Base-by-base conservation (phyloP, 108 stramenopile genomes). In the Fragilaria crotonensis region DNA sequence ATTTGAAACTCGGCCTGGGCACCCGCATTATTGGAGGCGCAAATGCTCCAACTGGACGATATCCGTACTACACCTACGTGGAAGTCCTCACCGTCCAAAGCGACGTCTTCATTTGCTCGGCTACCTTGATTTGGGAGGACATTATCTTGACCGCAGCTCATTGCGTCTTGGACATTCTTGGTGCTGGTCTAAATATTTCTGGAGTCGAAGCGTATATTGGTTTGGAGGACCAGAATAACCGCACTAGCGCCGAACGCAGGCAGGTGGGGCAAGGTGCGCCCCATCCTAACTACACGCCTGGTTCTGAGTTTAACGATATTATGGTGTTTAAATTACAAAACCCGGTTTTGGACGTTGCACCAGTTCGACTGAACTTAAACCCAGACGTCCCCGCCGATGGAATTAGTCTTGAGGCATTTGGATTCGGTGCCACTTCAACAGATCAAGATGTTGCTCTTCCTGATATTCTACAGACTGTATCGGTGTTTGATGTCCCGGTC, bases 121-220 rank as follows among this genome's bases (percentile, higher is more conserved):
- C 28, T 5, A 2, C 46, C 1, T 23, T 61, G 27, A 28, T 61
- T 25, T 23, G 48, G 3, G 23, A 4, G 25, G 60, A 61, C 14
- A 20, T 27, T 32, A 20, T 58, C 33, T n/a, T 58, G 36, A 44
- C 41, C 4, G 57, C 57, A 44, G 57, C 57, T 19, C 57, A 58
- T 28, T 58, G 57, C 28, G 36, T 45, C 25, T 4, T 22, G 11
- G 57, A 58, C 14, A 41, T 7, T 14, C 7, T 41, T 41, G 14
- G 11, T 41, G 36, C 36, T 14, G 14, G 14, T 7, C 11, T 41
- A 14, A 41, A 41, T 41, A 11, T 11, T 14, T 11, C 36, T 41
- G 11, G 14, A 41, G 7, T 14, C 7, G 14, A 11, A 7, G 36
- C 7, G 7, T 7, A 7, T 41, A 41, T 14, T 41, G 36, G 36